These are phyloP conservation scores for Psilocybe tampanensis DNA, from an alignment of 768 basidiomycete genomes.

Conservation along the genomic window DNA sequence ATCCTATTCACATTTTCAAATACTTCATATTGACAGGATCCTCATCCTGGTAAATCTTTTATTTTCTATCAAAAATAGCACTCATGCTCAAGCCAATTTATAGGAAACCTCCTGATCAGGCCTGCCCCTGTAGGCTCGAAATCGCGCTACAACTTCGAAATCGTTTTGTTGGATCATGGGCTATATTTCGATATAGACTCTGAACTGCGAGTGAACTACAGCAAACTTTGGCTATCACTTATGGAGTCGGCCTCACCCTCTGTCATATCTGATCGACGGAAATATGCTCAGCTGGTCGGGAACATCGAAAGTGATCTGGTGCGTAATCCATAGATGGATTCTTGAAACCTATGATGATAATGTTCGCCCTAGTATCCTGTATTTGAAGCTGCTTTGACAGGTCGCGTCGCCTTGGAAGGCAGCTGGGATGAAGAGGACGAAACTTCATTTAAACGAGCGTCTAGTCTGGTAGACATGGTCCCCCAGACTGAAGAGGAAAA, in stretches of 20 bases:
- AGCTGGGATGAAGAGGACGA: conserved; percentile 46
- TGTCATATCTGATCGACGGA: conserved; percentile 68
- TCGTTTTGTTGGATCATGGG: conserved; percentile 93
- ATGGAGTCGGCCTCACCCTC: conserved; percentile 71
- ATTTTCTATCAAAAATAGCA: background rate
- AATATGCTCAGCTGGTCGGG: conserved; percentile 89
- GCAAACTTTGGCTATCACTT: conserved; percentile 89
- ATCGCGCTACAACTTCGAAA: conserved; percentile 94
- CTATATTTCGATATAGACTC: conserved; percentile 90
- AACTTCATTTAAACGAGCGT: conserved; percentile 58
- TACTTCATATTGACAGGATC: conserved; percentile 54
- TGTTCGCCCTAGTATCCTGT: conserved; percentile 71
- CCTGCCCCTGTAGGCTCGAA: conserved; percentile 60
- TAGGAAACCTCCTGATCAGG: conserved; percentile 91
- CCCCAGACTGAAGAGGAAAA: conserved; percentile 78
- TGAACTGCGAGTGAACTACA: conserved; percentile 79
- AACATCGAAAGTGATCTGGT: conserved; percentile 90
- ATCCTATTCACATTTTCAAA: background rate
- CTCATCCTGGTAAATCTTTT: conserved; percentile 68
- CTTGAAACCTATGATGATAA: conserved; percentile 1
- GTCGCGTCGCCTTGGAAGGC: conserved; percentile 73
- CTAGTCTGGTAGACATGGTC: conserved; percentile 74
- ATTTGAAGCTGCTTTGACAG: conserved; percentile 95
- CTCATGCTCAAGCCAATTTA: conserved; percentile 1
- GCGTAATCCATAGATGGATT: conserved; percentile 23